Evolutionary conservation across 2,329 filamentous ascomycete species (phyloP).

Genomic region (Cladosporium sp.): DNA sequence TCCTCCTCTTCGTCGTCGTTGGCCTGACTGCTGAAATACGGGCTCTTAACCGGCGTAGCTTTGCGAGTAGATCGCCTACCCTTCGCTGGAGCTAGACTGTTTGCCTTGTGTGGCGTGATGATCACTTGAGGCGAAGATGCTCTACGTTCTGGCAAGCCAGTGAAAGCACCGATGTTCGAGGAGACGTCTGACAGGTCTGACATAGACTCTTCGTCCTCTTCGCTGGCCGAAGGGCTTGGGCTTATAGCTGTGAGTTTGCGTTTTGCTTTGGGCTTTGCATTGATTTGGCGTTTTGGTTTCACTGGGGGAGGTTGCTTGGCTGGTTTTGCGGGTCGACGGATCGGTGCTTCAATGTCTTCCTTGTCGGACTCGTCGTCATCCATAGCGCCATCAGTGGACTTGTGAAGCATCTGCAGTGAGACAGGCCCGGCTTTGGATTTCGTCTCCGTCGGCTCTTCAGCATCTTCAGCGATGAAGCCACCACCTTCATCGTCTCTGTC

Average conservation of each 20-base stretch:
- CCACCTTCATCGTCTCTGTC: slow-evolving; percentile 32
- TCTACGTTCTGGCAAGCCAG: not conserved
- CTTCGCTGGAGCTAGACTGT: not conserved
- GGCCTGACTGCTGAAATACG: slow-evolving; percentile 29
- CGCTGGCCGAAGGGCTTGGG: not conserved
- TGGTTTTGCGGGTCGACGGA: not conserved
- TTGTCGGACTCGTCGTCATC: slow-evolving; percentile 21
- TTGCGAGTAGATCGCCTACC: slow-evolving; percentile 25
- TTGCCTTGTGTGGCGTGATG: slow-evolving; percentile 26
- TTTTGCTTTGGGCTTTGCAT: not conserved
- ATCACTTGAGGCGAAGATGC: slow-evolving; percentile 30
- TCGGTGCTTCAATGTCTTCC: not conserved
- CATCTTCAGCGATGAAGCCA: slow-evolving; percentile 42
- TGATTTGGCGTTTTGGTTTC: slow-evolving; percentile 16
- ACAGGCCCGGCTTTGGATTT: slow-evolving; percentile 27
- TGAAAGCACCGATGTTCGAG: slow-evolving; percentile 10
- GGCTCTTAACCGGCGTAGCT: slow-evolving; percentile 32
- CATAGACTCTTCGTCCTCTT: slow-evolving; percentile 18
- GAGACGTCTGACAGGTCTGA: slow-evolving; percentile 13
- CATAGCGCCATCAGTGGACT: slow-evolving; percentile 32
- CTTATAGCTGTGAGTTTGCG: not conserved
- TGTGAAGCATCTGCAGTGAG: slow-evolving; percentile 31
- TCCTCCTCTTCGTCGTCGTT: slow-evolving; percentile 23
- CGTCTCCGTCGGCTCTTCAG: slow-evolving; percentile 30
- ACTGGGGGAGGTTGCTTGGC: slow-evolving; percentile 14